Base-by-base conservation (phyloP, 768 basidiomycete species). In the Phylloporus sp. region DNA sequence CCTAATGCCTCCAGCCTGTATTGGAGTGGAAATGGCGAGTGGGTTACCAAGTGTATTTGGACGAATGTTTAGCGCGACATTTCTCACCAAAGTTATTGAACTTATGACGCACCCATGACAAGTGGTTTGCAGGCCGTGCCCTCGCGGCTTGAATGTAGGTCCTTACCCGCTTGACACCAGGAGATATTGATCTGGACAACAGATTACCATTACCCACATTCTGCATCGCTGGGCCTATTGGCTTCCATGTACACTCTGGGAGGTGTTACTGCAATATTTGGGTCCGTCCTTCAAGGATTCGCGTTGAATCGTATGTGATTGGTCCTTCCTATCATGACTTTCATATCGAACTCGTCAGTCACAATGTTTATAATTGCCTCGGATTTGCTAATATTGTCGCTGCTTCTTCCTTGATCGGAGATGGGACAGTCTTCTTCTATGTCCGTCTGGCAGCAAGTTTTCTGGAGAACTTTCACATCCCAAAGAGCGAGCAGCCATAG, bases 71-170 rank as follows among this genome's bases (percentile, higher is more conserved):
- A 31, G 4, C 11, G 29, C 12, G 29, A 31, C 11, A 31, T 31
- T 13, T 13, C 13, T 31, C 29, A 15, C 6, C 6, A 16, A 0
- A 6, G 39, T 29, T 2, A 1, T 23, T 23, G 29, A 47, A 56
- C 53, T 6, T 48, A 47, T 34, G 54, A 55, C 11, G 78, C 78
- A 0, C 80, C 80, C 2, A 82, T 83, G 82, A 74, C 83, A 62
- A 84, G 83, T 55, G 81, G 80, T 32, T 61, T 84, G 46, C 82
- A 84, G 62, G 79, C 80, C 0, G 82, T 84, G 5, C 66, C 74
- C 18, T 76, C 79, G 0, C 83, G 80, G 80, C 72, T 78, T 57
- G 65, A 63, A 3, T 82, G 81, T 82, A 36, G 35, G n/a, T 10
- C 8, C n/a, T 36, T 18, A 10, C 35, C n/a, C 16, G 8, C 35